phyloP scores from a whole-genome alignment of 768 basidiomycete species.

The Symmetrospora coprosmae region DNA sequence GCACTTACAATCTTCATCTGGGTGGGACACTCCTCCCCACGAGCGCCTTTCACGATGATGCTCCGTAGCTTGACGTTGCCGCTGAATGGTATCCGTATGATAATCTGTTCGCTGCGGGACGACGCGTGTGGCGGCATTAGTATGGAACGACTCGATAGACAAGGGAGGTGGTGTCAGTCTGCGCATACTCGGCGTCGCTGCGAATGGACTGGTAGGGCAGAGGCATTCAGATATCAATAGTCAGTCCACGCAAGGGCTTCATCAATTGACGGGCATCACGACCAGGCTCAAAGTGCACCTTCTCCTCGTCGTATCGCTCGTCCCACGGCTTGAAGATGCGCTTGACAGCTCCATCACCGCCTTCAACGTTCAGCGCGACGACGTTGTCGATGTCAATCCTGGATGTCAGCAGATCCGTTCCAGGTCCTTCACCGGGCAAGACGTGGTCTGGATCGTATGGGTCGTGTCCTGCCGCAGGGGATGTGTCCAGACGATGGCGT shows the following conservation, averaged over 20 bases:
- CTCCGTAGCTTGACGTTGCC: conserved; percentile 34
- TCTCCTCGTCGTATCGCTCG: conserved; percentile 11
- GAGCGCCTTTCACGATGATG: conserved; percentile 38
- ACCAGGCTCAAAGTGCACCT: neutral
- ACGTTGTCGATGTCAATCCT: conserved; percentile 19
- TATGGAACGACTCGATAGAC: too few relatives aligned
- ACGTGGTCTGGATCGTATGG: conserved; percentile 17
- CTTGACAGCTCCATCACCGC: conserved; percentile 4
- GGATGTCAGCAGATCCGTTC: neutral
- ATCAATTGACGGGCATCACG: too few relatives aligned
- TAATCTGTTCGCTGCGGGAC: conserved; percentile 18
- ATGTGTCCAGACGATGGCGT: too few relatives aligned
- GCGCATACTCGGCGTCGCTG: conserved; percentile 12
- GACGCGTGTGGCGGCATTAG: too few relatives aligned
- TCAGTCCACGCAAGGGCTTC: too few relatives aligned
- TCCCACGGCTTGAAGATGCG: conserved; percentile 13
- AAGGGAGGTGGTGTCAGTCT: neutral
- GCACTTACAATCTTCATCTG: conserved; percentile 18
- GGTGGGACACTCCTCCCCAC: conserved; percentile 9
- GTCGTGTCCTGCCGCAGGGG: too few relatives aligned
- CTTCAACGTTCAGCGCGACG: conserved; percentile 14
- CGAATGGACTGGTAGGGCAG: neutral
- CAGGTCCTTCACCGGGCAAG: conserved; percentile 14
- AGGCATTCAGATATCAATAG: neutral
- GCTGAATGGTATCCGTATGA: conserved; percentile 20